Evolutionary conservation across 768 basidiomycete genomes (phyloP).

Genomic region (Xanthoconium stramineum): DNA sequence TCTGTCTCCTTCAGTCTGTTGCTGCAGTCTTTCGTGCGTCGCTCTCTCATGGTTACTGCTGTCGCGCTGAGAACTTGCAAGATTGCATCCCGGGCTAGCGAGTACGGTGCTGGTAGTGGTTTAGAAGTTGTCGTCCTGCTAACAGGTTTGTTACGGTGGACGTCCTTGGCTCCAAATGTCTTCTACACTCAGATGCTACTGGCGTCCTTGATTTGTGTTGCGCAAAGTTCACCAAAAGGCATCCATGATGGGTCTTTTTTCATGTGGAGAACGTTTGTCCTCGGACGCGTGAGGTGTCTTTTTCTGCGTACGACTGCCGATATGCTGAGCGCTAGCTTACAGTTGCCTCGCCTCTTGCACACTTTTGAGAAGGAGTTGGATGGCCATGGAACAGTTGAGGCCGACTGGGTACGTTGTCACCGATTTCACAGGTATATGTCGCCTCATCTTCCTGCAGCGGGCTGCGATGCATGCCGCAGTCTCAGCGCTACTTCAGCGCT

Average conservation of each 20-base stretch:
- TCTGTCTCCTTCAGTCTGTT: conserved; percentile 60
- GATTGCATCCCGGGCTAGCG: conserved; percentile 56
- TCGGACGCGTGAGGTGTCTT: conserved; percentile 57
- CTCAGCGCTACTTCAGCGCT: conserved; percentile 44
- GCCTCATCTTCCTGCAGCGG: conserved; percentile 28
- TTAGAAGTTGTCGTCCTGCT: conserved; percentile 51
- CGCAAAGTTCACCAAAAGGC: conserved; percentile 42
- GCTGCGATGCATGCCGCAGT: conserved; percentile 50
- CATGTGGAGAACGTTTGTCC: conserved; percentile 70
- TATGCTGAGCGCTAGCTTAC: conserved; percentile 4
- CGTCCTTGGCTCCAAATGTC: conserved; percentile 57
- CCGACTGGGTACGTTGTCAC: conserved; percentile 53
- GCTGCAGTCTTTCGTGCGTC: conserved; percentile 57
- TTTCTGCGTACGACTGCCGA: background rate
- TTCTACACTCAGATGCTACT: conserved; percentile 70
- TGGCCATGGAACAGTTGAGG: conserved; percentile 41
- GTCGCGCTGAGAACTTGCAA: conserved; percentile 25
- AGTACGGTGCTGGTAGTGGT: conserved; percentile 62
- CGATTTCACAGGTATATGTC: background rate
- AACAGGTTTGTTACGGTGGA: conserved; percentile 56
- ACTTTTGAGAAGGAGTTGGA: conserved; percentile 55
- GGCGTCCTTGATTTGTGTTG: conserved; percentile 59
- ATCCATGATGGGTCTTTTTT: conserved; percentile 31
- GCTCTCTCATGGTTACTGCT: background rate
- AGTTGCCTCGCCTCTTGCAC: conserved; percentile 62